Base-by-base conservation (phyloP, 2,329 filamentous ascomycete species). In the Clonostachys byssicola region DNA sequence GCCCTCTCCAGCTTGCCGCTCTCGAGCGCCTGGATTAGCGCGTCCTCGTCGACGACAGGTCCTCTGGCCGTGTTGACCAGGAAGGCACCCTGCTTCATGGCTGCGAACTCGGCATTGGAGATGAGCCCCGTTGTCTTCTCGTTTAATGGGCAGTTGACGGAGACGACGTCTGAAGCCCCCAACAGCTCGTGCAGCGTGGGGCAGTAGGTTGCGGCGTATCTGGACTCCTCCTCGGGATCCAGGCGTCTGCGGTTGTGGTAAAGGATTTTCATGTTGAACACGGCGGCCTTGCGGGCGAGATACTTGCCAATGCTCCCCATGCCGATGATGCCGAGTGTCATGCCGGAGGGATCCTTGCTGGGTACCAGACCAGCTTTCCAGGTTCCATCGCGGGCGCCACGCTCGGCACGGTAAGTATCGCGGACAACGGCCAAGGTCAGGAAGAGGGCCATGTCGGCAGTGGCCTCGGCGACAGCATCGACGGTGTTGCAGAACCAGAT, bases 31-130 rank as follows among this genome's bases (percentile, higher is more conserved):
- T 80, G 69, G 2, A 88, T 85, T 9, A 89, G 74, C 0, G 85
- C 86, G 4, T 70, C 81, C 63, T 89, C 86, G 49, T 89, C 81
- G 49, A 89, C 84, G 23, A 89, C 78, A n/a, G 83, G 83, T 2
- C 85, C 85, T 7, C 85, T 77, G 2, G 86, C 86, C 3, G 86
- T 88, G 62, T 89, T 89, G 52, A 89, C 75, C n/a, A 89, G 74
- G 4, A 16, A 14, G 5, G 86, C 77, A 9, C 83, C 84, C 44
- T 76, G 71, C 65, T 89, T 89, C 86, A 89, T 89, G 62, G 80
- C 80, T 36, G 69, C 70, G 54, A 89, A 83, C 55, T 88, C 79
- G 4, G 68, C 57, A 16, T 74, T 80, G 40, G 77, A 77, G 56
- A 88, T 85, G 16, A 51, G 39, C 13, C 46, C 42, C 34, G 42